Evolutionary conservation across 1,284 basidiomycete species (phyloP), one percentile per base, ranked within the genome.

Genomic region (Puccinia triticina): DNA sequence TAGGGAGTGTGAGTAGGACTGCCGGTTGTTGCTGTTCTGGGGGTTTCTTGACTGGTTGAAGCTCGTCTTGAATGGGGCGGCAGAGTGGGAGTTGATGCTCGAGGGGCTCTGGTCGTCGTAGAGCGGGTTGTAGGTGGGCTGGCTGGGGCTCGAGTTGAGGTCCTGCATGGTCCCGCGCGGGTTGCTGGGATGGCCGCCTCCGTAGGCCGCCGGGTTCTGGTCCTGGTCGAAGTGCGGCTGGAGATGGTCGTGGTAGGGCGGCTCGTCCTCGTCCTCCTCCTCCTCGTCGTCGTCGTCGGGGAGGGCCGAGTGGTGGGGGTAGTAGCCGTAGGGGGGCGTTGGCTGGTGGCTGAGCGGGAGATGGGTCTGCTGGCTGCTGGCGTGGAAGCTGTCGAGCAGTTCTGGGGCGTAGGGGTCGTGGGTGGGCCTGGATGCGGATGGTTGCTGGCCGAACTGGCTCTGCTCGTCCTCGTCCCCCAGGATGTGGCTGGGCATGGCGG

Each of bases 131-230:
- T 59, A 32, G 46, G 55, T 34, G 34, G n/a, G 34, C 10, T 57
- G 48, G 34, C 7, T 61, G 16, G 72, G 55, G 26, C 40, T 59
- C 10, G 74, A 29, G 37, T 57, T 59, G 55, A 61, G 59, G 46
- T 76, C 74, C 23, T 73, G 71, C 71, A 73, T 73, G 43, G 80
- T 74, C 59, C 80, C 80, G 8, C 73, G 50, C 7, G 80, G 80
- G 53, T 82, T 82, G 50, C 57, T 75, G 2, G 80, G 59, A 66
- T 75, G 34, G 14, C 80, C 80, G 18, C 72, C 80, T 32, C 80
- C 71, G 67, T 82, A 82, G 1, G 43, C 21, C 2, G 80, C 80
- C 5, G 80, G 71, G 34, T 82, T 82, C 40, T 82, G 80, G 53
- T 67, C 69, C 43, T 82, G 80, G 21, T 74, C 72, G 50, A 75